Percentiles rank a stretch among this genome's conserved stretches.
Conservation (phyloP, 129 eudicot genomes). For the Erigeron canadensis region DNA sequence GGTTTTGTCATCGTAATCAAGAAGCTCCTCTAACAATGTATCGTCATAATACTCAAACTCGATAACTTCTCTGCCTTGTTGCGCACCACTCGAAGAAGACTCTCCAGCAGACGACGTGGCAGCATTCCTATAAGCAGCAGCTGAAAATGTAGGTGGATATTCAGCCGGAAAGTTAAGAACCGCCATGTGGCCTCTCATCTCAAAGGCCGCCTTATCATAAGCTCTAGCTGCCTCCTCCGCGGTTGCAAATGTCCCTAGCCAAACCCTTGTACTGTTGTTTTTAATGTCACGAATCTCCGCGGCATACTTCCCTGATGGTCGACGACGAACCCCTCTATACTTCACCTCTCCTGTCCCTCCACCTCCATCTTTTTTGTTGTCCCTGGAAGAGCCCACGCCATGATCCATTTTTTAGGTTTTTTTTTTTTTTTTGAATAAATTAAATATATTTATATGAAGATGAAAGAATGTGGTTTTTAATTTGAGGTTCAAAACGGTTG, state of each 20-base stretch:
- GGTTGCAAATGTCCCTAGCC: slow-evolving; percentile 54
- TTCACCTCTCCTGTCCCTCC: slow-evolving; percentile 22
- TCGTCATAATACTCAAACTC: slow-evolving; percentile 48
- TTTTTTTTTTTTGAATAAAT: neutral
- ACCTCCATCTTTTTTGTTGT: slow-evolving; percentile 6
- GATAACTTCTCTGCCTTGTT: slow-evolving; percentile 37
- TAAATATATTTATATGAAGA: no score
- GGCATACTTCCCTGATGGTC: slow-evolving; percentile 53
- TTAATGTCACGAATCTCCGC: slow-evolving; percentile 49
- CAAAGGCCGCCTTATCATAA: slow-evolving; percentile 45
- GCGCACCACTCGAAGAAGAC: slow-evolving; percentile 20
- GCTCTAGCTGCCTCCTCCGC: slow-evolving; percentile 62
- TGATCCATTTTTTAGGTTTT: no score
- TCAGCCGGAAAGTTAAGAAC: slow-evolving; percentile 52
- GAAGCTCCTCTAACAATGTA: slow-evolving; percentile 47
- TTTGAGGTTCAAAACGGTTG: neutral
- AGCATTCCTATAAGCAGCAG: slow-evolving; percentile 25
- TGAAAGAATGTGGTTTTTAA: neutral
- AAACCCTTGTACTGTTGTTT: slow-evolving; percentile 33
- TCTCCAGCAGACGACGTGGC: neutral
- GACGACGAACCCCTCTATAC: slow-evolving; percentile 42
- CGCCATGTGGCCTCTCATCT: slow-evolving; percentile 47
- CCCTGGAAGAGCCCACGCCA: slow-evolving; percentile 6
- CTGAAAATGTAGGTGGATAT: slow-evolving; percentile 38
- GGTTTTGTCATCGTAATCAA: slow-evolving; percentile 36